These are phyloP conservation scores for Tulasnella sp. DNA, from an alignment of 768 basidiomycete species.

Conservation along the genomic window DNA sequence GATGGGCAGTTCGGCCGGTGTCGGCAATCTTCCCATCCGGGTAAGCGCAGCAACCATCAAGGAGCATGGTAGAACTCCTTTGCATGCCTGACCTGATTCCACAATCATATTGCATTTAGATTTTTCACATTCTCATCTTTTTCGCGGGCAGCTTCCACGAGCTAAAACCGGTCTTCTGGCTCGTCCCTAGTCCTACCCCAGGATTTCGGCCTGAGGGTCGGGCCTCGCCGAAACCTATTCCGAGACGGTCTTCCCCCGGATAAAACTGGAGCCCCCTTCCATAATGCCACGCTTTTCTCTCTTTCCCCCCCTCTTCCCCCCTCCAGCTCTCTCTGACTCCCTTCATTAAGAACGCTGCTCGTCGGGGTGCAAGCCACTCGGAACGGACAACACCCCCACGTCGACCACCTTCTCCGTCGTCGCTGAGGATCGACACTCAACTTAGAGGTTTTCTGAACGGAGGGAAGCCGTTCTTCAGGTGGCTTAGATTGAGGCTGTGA, in stretches of 20 bases:
- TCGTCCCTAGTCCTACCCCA: neutral
- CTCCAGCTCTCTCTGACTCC: neutral
- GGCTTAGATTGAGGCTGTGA: neutral
- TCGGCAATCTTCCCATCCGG: neutral
- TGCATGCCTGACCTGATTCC: neutral
- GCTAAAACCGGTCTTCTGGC: neutral
- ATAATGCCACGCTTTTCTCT: neutral
- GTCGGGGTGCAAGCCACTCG: neutral
- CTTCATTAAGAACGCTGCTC: neutral
- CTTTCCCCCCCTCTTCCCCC: neutral
- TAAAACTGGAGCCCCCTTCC: neutral
- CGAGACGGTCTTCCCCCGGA: constrained; percentile 3
- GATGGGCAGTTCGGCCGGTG: neutral
- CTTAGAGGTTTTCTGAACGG: neutral
- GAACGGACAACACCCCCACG: neutral
- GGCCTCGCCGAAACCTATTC: constrained; percentile 11
- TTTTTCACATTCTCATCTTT: neutral
- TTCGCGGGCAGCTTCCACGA: neutral
- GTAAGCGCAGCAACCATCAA: constrained; percentile 4
- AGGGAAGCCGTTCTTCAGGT: neutral
- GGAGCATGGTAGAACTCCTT: neutral
- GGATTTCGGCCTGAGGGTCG: neutral
- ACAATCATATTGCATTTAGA: neutral
- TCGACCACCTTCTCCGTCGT: neutral
- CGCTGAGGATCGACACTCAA: neutral